These are phyloP conservation scores for Neltuma alba DNA, from an alignment of 306 rosid genomes.

Conservation along the genomic window DNA sequence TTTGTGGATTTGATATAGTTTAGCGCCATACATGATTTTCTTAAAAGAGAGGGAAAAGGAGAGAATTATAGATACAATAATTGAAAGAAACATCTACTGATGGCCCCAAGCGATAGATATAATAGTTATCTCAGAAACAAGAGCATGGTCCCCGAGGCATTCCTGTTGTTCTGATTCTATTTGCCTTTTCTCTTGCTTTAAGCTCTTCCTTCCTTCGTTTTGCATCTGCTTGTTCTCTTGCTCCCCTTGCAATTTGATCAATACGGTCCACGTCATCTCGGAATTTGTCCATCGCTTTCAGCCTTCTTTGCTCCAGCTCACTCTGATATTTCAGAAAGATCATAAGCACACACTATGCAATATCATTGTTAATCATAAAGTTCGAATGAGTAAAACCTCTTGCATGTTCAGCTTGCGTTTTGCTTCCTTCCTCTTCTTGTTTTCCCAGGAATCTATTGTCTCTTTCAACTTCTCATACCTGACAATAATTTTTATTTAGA, in stretches of 20 bases:
- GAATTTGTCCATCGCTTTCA: conserved; percentile 38
- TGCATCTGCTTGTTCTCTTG: conserved; percentile 55
- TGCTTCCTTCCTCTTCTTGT: conserved; percentile 56
- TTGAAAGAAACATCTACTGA: conserved; percentile 30
- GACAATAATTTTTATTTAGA: conserved; percentile 38
- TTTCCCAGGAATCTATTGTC: conserved; percentile 70
- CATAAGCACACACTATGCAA: conserved; percentile 15
- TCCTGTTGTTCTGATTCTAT: conserved; percentile 62
- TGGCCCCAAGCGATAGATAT: conserved; percentile 8
- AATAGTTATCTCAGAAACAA: conserved; percentile 59
- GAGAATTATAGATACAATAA: conserved; percentile 12
- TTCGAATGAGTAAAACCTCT: conserved; percentile 53
- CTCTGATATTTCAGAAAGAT: conserved; percentile 48
- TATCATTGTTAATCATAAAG: conserved; percentile 15
- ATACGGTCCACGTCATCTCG: conserved; percentile 32
- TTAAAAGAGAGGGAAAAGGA: background rate
- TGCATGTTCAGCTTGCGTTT: conserved; percentile 34
- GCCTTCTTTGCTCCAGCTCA: conserved; percentile 42
- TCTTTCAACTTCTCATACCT: conserved; percentile 58
- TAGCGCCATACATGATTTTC: background rate
- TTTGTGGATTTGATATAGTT: background rate
- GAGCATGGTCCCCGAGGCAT: conserved; percentile 47
- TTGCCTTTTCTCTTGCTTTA: conserved; percentile 60
- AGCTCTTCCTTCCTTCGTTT: conserved; percentile 44
- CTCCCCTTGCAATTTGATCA: conserved; percentile 52